Evolutionary conservation across 305 asterid genomes (phyloP).

Genomic region (Fraxinus sp.): DNA sequence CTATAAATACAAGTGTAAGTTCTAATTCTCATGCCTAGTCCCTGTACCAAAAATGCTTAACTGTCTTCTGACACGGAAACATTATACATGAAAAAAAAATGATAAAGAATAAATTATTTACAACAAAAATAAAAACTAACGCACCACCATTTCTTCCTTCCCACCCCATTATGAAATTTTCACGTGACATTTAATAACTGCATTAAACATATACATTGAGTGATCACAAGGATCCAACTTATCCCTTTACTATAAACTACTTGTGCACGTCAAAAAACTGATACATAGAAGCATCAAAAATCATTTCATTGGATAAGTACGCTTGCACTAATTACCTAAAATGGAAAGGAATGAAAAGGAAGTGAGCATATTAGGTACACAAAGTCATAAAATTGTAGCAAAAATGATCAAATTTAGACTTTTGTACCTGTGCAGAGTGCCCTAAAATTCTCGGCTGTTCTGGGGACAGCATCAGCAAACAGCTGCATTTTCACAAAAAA

Average conservation of each 20-base stretch:
- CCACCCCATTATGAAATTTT: background rate
- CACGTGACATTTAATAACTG: background rate
- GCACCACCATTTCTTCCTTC: background rate
- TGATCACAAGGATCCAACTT: background rate
- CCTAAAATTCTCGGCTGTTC: slow-evolving; percentile 93
- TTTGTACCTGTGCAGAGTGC: slow-evolving; percentile 86
- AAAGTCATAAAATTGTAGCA: background rate
- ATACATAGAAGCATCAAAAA: background rate
- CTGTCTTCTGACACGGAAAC: background rate
- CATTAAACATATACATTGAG: background rate
- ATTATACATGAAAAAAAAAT: background rate
- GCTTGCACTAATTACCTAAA: slow-evolving; percentile 9
- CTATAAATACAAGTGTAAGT: background rate
- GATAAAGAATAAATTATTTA: background rate
- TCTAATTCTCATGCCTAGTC: background rate
- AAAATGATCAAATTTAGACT: background rate
- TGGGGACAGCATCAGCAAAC: slow-evolving; percentile 87
- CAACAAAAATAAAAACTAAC: background rate
- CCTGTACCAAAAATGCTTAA: background rate
- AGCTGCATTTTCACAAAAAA: slow-evolving; percentile 52
- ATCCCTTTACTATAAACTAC: background rate
- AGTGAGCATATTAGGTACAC: background rate
- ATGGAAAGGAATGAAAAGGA: background rate
- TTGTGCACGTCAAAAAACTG: background rate
- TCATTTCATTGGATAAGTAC: background rate